Percentiles rank a stretch among this genome's conserved stretches.
Evolutionary conservation across 2,329 filamentous ascomycete genomes (phyloP).

Genomic region (Emericellopsis atlantica): DNA sequence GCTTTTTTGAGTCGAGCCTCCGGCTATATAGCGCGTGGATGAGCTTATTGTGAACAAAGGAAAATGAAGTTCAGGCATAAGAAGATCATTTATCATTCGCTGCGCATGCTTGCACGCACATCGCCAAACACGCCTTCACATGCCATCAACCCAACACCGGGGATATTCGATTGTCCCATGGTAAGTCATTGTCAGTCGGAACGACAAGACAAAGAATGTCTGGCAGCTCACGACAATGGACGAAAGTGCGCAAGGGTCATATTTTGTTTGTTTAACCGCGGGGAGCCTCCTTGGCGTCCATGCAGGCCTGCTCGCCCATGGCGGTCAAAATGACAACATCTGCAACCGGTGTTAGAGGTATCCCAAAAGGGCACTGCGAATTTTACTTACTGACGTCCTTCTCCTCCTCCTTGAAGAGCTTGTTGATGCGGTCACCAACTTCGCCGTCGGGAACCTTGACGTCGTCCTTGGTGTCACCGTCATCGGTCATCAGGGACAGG

Average conservation of each 20-base stretch:
- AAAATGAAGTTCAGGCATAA: conserved; percentile 1
- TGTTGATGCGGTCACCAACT: conserved; percentile 72
- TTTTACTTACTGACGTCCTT: conserved; percentile 83
- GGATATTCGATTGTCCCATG: background rate
- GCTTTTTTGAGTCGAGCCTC: conserved; percentile 4
- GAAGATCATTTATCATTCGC: conserved; percentile 1
- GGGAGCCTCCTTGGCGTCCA: conserved; percentile 91
- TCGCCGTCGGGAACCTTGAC: conserved; percentile 88
- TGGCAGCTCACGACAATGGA: too few relatives aligned
- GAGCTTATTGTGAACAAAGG: conserved; percentile 2
- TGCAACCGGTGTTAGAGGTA: conserved; percentile 18
- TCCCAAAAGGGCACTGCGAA: too few relatives aligned
- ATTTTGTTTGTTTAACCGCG: conserved; percentile 5
- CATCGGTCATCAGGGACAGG: conserved; percentile 85
- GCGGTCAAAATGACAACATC: conserved; percentile 86
- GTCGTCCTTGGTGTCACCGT: conserved; percentile 84
- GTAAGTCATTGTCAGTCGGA: background rate
- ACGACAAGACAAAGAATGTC: too few relatives aligned
- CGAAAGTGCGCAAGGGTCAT: too few relatives aligned
- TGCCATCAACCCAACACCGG: background rate
- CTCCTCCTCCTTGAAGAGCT: conserved; percentile 68
- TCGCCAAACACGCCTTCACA: background rate
- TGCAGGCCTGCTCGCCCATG: conserved; percentile 89
- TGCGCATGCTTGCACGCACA: background rate
- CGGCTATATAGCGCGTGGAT: conserved; percentile 3